Conservation (phyloP, 2,329 filamentous ascomycete genomes). For the Cercospora sojina region DNA sequence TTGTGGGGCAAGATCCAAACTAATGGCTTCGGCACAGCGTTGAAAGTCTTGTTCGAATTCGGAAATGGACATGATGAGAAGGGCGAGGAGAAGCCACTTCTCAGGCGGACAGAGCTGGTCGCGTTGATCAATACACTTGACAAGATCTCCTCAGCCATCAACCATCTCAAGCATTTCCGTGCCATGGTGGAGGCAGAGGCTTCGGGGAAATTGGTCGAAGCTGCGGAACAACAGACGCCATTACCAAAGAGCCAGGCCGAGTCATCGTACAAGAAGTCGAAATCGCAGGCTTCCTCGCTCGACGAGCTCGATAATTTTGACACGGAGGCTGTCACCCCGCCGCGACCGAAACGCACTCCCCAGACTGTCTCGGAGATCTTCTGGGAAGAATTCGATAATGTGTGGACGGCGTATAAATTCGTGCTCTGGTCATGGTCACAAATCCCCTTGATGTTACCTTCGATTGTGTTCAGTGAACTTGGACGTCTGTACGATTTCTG, state of each 20-base stretch:
- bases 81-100: conserved; percentile 59
- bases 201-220: conserved; percentile 22
- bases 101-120: conserved; percentile 89
- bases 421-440: conserved; percentile 69
- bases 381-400: conserved; percentile 60
- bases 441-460: conserved; percentile 32
- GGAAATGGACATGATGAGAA: conserved; percentile 70
- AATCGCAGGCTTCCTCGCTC: conserved; percentile 6
- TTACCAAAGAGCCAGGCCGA: conserved; percentile 12
- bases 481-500: conserved; percentile 60
- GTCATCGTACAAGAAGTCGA: conserved; percentile 16
- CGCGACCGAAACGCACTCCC: conserved; percentile 35
- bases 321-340: conserved; percentile 17
- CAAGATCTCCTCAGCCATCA: conserved; percentile 76
- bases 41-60: conserved; percentile 95
- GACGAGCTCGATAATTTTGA: conserved; percentile 34
- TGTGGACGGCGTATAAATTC: conserved; percentile 63
- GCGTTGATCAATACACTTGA: conserved; percentile 93
- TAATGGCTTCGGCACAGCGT: conserved; percentile 86
- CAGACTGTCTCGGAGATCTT: conserved; percentile 57
- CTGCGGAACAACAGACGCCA: conserved; percentile 18
- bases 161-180: conserved; percentile 71
- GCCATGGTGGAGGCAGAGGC: conserved; percentile 45
- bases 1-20: conserved; percentile 98
- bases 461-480: conserved; percentile 56